Conservation (phyloP, 305 asterid species). For the Fraxinus sp. region DNA sequence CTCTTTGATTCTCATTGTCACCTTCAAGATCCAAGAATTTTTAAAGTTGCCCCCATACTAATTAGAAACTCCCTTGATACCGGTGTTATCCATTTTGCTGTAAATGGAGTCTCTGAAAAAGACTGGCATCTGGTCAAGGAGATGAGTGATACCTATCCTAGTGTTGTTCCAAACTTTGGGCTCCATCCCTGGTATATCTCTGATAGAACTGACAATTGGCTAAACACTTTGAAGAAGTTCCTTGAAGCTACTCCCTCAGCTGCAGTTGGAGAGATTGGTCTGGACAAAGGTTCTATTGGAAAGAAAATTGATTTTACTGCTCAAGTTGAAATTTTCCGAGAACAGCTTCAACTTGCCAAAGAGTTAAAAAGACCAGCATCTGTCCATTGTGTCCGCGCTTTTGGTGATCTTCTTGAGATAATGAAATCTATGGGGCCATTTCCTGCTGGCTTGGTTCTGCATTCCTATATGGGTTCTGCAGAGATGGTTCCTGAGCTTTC, state of each 20-base stretch:
- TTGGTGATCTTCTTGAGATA: conserved; percentile 74
- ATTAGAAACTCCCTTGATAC: conserved; percentile 55
- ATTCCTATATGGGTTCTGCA: conserved; percentile 88
- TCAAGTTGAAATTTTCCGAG: conserved; percentile 67
- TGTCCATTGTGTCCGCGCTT: conserved; percentile 83
- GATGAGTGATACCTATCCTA: conserved; percentile 64
- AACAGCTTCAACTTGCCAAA: conserved; percentile 81
- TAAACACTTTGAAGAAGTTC: conserved; percentile 51
- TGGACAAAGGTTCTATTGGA: conserved; percentile 77
- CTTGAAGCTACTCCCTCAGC: conserved; percentile 68
- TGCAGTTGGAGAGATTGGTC: conserved; percentile 91
- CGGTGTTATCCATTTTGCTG: conserved; percentile 78
- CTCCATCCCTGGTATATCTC: conserved; percentile 80
- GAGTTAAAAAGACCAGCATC: conserved; percentile 80
- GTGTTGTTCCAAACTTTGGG: conserved; percentile 75
- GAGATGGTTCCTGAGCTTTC: conserved; percentile 86
- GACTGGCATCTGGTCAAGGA: conserved; percentile 91
- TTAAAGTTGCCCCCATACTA: conserved; percentile 50
- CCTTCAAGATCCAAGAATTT: conserved; percentile 75
- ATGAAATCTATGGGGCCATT: conserved; percentile 73
- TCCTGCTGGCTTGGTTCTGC: conserved; percentile 73
- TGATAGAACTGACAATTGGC: conserved; percentile 73
- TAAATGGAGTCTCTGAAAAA: conserved; percentile 74
- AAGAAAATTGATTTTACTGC: conserved; percentile 61
- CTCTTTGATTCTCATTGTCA: conserved; percentile 90